A percentile compares a stretch with the other conserved stretches of the same genome.
Conservation (phyloP, 768 basidiomycete genomes). For the Pulveroboletus sp. region DNA sequence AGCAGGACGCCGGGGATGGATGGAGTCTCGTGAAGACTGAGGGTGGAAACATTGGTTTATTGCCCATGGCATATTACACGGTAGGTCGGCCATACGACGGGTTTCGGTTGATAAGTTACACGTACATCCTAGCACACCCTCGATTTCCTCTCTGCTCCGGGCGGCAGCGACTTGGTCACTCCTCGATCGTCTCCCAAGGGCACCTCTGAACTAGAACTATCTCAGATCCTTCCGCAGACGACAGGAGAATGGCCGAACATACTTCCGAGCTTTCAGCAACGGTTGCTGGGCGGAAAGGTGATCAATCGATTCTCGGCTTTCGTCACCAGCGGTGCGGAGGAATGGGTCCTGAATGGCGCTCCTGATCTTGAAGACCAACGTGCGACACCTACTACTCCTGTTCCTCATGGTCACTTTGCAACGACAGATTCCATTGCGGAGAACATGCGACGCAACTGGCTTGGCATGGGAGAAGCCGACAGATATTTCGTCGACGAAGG, state of each 20-base stretch:
- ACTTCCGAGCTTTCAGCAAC: conserved; percentile 67
- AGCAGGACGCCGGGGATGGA: conserved; percentile 69
- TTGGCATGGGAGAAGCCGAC: conserved; percentile 57
- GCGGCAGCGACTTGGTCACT: conserved; percentile 45
- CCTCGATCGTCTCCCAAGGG: conserved; percentile 38
- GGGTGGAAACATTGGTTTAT: conserved; percentile 59
- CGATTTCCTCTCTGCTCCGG: conserved; percentile 53
- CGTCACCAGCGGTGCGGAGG: conserved; percentile 82
- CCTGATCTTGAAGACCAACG: conserved; percentile 30
- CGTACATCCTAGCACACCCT: conserved; percentile 52
- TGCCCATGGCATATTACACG: conserved; percentile 71
- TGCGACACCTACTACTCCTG: conserved; percentile 11
- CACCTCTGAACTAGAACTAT: conserved; percentile 23
- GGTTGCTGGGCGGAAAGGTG: conserved; percentile 71
- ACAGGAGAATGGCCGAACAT: conserved; percentile 62
- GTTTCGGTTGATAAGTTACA: not conserved
- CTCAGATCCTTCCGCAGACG: conserved; percentile 55
- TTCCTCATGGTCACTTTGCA: conserved; percentile 25
- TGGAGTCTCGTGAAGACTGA: conserved; percentile 70
- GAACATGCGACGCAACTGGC: conserved; percentile 33
- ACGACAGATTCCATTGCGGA: conserved; percentile 41
- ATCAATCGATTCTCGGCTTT: conserved; percentile 84
- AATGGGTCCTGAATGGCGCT: conserved; percentile 71
- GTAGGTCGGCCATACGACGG: conserved; percentile 37
- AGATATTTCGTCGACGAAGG: conserved; percentile 68